A percentile compares a stretch with the other conserved stretches of the same genome.
Conservation (phyloP, 257 asterid species). For the Capsicum baccatum region DNA sequence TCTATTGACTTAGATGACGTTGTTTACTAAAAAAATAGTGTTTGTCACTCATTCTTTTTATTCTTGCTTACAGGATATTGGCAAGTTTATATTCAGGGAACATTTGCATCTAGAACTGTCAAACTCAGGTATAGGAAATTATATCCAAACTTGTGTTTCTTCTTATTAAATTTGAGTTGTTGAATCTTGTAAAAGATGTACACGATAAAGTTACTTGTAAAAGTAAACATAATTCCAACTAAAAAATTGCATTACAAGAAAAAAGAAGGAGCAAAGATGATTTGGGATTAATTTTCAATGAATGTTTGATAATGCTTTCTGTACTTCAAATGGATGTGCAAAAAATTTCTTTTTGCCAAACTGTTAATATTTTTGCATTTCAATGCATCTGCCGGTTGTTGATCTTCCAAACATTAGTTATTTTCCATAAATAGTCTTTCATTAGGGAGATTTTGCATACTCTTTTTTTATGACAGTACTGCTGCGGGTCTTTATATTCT, state of each 20-base stretch:
- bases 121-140: constrained; percentile 60
- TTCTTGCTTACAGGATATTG: constrained; percentile 57
- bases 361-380: too few species aligned
- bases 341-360: too few species aligned
- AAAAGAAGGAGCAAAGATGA: not conserved
- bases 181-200: not conserved
- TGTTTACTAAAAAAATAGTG: not conserved
- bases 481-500: too few species aligned
- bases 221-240: not conserved
- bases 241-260: not conserved
- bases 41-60: constrained; percentile 33
- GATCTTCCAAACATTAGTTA: too few species aligned
- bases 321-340: too few species aligned
- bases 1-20: not conserved
- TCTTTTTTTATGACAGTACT: too few species aligned
- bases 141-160: constrained; percentile 18
- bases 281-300: constrained; percentile 8
- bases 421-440: too few species aligned
- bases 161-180: not conserved
- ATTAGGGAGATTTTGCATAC: too few species aligned
- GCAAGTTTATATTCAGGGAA: constrained; percentile 77
- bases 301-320: not conserved
- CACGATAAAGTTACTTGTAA: not conserved
- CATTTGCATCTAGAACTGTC: constrained; percentile 72
- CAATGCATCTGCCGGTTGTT: too few species aligned